These are phyloP conservation scores for Fraxinus greggii DNA, from an alignment of 305 asterid species.

Conservation along the genomic window DNA sequence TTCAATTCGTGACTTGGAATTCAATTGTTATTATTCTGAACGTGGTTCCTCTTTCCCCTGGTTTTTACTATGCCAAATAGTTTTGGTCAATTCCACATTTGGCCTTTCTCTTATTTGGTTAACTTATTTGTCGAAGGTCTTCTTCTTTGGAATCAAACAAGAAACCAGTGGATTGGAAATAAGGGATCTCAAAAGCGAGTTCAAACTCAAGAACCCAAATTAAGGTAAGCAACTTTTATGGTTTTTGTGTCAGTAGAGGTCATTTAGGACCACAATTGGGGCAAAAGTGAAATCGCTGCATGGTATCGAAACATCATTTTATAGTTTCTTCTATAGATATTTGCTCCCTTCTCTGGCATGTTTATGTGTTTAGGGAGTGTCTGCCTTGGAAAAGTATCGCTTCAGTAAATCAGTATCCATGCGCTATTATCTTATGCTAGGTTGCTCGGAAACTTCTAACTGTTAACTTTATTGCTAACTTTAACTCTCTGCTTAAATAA, in stretches of 20 bases:
- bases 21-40: no score
- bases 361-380: background rate
- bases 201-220: slow-evolving; percentile 54
- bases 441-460: background rate
- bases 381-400: background rate
- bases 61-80: background rate
- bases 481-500: background rate
- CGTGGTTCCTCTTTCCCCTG: background rate
- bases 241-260: background rate
- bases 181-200: slow-evolving; percentile 46
- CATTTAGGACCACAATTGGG: background rate
- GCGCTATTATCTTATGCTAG: background rate
- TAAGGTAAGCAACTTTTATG: slow-evolving; percentile 42
- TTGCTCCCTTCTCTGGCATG: background rate
- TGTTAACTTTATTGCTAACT: background rate
- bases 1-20: background rate
- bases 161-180: slow-evolving; percentile 84
- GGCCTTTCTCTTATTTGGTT: background rate
- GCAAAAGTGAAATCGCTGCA: background rate
- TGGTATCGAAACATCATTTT: background rate
- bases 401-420: background rate
- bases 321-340: background rate
- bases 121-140: slow-evolving; percentile 45
- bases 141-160: slow-evolving; percentile 81
- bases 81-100: background rate